Percentiles rank a stretch among this genome's conserved stretches.
phyloP scores from a whole-genome alignment of 2,329 filamentous ascomycete species.

The Fusarium veterinarium region DNA sequence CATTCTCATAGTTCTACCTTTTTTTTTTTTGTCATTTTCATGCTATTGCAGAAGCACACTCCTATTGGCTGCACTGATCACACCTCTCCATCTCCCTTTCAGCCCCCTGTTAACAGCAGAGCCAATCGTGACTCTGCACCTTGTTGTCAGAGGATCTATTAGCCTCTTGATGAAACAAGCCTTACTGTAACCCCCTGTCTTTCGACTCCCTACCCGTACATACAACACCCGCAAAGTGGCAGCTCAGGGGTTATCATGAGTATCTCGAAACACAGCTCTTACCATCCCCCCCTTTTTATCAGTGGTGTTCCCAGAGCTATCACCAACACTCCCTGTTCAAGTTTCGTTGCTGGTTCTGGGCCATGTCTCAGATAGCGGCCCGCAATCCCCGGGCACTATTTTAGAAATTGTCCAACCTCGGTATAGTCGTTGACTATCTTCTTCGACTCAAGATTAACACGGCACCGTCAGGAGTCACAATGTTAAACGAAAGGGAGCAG shows the following conservation, averaged over 20 bases:
- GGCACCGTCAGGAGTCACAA: neutral
- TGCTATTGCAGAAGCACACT: neutral
- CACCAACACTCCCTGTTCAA: neutral
- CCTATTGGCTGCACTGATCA: conserved; percentile 29
- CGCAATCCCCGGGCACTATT: neutral
- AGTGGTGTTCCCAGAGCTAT: conserved; percentile 6
- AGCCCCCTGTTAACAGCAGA: conserved; percentile 8
- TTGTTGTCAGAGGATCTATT: conserved; percentile 39
- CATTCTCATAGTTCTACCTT: neutral
- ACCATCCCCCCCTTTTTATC: conserved; percentile 6
- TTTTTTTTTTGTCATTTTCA: neutral
- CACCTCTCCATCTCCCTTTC: conserved; percentile 19
- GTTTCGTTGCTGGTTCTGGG: conserved; percentile 1
- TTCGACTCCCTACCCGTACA: conserved; percentile 38
- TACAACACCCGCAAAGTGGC: conserved; percentile 24
- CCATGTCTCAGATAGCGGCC: conserved; percentile 22
- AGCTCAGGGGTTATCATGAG: conserved; percentile 24
- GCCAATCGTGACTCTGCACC: conserved; percentile 36
- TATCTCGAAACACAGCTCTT: conserved; percentile 26
- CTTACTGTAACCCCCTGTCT: conserved; percentile 34
- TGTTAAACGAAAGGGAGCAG: neutral
- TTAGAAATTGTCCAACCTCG: neutral
- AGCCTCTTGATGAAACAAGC: conserved; percentile 45
- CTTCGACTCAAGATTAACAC: neutral
- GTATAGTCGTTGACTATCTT: neutral